Evolutionary conservation across 441 rosid genomes (phyloP).

Genomic region (Gossypium aridum): DNA sequence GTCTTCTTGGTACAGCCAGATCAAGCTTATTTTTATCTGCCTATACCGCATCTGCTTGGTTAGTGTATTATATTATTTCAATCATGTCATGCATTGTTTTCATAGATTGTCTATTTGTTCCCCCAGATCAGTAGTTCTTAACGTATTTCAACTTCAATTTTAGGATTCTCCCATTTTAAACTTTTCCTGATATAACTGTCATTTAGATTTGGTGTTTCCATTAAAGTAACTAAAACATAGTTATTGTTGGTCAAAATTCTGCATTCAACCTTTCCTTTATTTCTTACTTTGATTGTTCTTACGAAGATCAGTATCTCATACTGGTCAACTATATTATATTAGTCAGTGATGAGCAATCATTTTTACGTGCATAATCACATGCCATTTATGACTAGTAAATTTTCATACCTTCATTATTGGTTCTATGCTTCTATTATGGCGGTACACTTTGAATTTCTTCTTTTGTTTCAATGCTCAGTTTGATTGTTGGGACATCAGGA

Average conservation of each 20-base stretch:
- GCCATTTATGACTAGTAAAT: background rate
- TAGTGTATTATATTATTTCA: conserved; percentile 18
- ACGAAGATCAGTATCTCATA: background rate
- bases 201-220: background rate
- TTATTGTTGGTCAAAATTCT: background rate
- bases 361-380: background rate
- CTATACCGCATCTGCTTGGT: conserved; percentile 94
- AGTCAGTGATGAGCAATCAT: background rate
- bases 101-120: background rate
- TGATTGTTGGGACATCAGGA: background rate
- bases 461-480: conserved; percentile 1
- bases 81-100: background rate
- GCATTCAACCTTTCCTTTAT: background rate
- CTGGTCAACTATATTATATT: background rate
- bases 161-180: background rate
- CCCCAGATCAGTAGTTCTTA: background rate
- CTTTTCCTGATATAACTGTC: background rate
- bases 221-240: background rate
- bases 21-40: conserved; percentile 87
- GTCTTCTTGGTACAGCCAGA: conserved; percentile 83
- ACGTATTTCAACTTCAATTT: background rate
- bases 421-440: background rate
- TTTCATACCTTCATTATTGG: background rate
- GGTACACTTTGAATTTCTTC: background rate
- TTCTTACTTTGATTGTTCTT: background rate